Percentiles rank a stretch among this genome's conserved stretches.
Conservation (phyloP, 2,329 filamentous ascomycete genomes). For the Leptographium wingfieldii region DNA sequence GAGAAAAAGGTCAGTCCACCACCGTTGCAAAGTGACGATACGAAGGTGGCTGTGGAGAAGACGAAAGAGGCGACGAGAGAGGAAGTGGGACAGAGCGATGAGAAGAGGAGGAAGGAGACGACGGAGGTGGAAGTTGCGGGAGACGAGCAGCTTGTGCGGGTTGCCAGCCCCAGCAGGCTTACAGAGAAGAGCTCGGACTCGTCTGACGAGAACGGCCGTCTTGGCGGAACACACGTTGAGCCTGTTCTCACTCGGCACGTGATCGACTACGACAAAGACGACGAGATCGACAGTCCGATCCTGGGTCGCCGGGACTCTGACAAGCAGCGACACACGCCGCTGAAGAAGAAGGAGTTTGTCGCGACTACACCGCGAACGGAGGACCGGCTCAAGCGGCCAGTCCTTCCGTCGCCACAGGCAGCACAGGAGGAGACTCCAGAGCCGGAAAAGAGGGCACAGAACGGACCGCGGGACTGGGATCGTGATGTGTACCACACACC, state of each 20-base stretch:
- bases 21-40: neutral
- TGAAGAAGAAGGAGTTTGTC: slow-evolving; percentile 4
- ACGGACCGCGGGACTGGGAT: neutral
- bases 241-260: neutral
- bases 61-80: neutral
- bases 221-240: slow-evolving; percentile 10
- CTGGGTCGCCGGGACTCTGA: slow-evolving; percentile 21
- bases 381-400: slow-evolving; percentile 3
- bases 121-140: neutral
- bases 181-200: slow-evolving; percentile 9
- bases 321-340: slow-evolving; percentile 8
- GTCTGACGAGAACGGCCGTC: slow-evolving; percentile 11
- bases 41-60: neutral
- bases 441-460: neutral
- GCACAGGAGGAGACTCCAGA: slow-evolving; percentile 7
- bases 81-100: neutral
- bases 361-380: slow-evolving; percentile 5
- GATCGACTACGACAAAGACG: neutral
- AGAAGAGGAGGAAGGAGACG: neutral
- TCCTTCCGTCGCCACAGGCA: slow-evolving; percentile 9
- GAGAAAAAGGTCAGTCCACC: neutral
- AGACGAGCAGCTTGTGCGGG: neutral
- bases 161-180: slow-evolving; percentile 11
- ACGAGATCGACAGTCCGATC: slow-evolving; percentile 15
- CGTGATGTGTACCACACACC: slow-evolving; percentile 4